Evolutionary conservation across 2,329 filamentous ascomycete species (phyloP), one percentile per base, ranked within the genome.

Genomic region (Neocucurbitaria cava): DNA sequence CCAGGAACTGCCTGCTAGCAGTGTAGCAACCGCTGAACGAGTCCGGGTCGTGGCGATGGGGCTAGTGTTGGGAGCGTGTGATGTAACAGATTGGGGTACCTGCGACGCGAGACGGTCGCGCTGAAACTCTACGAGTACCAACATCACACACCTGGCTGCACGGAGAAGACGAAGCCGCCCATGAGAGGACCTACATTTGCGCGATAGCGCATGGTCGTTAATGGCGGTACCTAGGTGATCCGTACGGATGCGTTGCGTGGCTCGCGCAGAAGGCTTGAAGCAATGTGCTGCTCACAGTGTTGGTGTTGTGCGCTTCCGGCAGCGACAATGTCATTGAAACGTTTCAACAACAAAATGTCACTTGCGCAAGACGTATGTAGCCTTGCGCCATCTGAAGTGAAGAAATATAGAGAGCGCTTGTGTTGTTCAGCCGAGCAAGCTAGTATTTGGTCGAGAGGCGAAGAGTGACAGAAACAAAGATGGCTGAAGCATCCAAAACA

Each of bases 51-150:
- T 56, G 44, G 61, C 33, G 54, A 56, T 69, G 65, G 64, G 63
- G 60, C 48, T 67, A 60, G 58, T 62, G 61, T 71, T 70, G 65
- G 64, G 64, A 49, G 60, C 68, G 66, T 62, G 64, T 66, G 64
- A 58, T 73, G 72, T 75, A 68, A 66, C 73, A 76, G 65, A 66
- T 69, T 67, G 36, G 61, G 71, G 73, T 68, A 61, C 59, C 50
- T 76, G 74, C 69, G 71, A 76, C 73, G 70, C 70, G 63, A 66
- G 61, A 61, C 48, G 54, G 41, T 48, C 43, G 49, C 45, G 56
- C 60, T 75, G 74, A 76, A 76, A 76, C 74, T 49, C 49, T 59
- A 46, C 52, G 42, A 65, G 74, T 72, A 49, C 60, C 71, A 75
- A 62, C 65, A 42, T 55, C 60, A 58, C 63, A 59, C 60, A 62